Evolutionary conservation across 2,329 filamentous ascomycete species (phyloP), one percentile per base, ranked within the genome.

Genomic region (Cladophialophora carrionii): DNA sequence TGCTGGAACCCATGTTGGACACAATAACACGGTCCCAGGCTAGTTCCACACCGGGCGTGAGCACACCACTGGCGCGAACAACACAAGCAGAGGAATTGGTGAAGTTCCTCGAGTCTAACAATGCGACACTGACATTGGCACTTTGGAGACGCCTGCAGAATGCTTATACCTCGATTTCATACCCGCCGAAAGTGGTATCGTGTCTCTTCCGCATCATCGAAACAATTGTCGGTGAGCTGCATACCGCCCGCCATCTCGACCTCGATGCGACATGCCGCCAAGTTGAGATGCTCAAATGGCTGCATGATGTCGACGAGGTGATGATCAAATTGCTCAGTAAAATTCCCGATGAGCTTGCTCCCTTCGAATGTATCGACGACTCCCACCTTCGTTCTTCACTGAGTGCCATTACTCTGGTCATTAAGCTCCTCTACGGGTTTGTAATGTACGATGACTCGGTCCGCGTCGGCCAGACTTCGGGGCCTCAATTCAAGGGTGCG

Each of bases 131-230:
- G 57, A 88, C 91, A 41, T 80, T 98, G 1, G 92, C 95, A 69
- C 82, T 99, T 1, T 99, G 95, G 95, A 89, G 90, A 67, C 88
- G 92, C 57, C 84, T 99, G n/a, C 88, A 91, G 43, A 90, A 95
- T 69, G 94, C 95, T 0, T 99, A 99, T 73, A 84, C 88, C 59
- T 86, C 85, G 7, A 96, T 99, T 66, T 86, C 90, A 7, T 96
- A 97, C 72, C 81, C 86, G 0, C 92, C 94, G 0, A 97, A 96
- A 76, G 88, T 95, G 14, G 87, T 97, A 32, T 96, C 91, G 0
- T 98, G 93, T 76, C 86, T 91, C 66, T 81, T 99, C 32, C 89
- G 90, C 71, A 91, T 90, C 70, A 91, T 98, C 55, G 91, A 96
- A 74, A 89, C 93, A 72, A 86, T 98, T 22, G 82, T 95, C 2